Percentiles rank a stretch among this genome's conserved stretches.
Evolutionary conservation across 2,329 filamentous ascomycete species (phyloP).

Genomic region (Pseudocercospora macadamiae): DNA sequence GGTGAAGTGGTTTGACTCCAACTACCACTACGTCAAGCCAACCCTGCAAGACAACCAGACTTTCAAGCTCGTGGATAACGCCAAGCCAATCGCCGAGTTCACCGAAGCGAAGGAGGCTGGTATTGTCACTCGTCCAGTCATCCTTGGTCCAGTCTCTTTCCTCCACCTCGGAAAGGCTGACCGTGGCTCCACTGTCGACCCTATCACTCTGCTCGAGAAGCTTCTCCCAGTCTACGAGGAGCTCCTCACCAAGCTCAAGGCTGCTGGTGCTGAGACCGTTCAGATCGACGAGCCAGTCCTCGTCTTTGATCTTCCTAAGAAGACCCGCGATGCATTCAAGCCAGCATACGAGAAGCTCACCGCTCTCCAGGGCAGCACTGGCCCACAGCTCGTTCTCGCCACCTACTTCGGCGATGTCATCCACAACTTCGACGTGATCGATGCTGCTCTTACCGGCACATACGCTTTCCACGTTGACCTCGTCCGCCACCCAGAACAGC

Average conservation of each 20-base stretch:
- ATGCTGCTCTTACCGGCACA: conserved; percentile 68
- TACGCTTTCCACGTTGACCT: conserved; percentile 93
- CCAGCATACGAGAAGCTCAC: conserved; percentile 89
- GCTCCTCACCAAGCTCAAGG: conserved; percentile 90
- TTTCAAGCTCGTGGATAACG: conserved; percentile 83
- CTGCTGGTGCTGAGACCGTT: conserved; percentile 90
- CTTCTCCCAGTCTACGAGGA: conserved; percentile 93
- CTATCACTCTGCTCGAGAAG: conserved; percentile 91
- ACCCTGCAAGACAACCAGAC: conserved; percentile 95
- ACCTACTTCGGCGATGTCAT: conserved; percentile 99
- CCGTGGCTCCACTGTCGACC: conserved; percentile 88
- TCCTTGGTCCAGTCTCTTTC: conserved; percentile 96
- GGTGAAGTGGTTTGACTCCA: conserved; percentile 99
- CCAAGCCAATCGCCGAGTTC: conserved; percentile 95
- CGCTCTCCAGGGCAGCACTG: conserved; percentile 69
- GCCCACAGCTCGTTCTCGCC: conserved; percentile 85
- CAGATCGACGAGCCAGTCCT: conserved; percentile 98
- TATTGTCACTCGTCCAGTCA: conserved; percentile 87
- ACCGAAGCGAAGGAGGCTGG: conserved; percentile 97
- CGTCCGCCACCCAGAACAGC: conserved; percentile 97
- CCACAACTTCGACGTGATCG: conserved; percentile 92
- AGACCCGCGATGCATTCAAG: conserved; percentile 97
- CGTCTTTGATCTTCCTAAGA: conserved; percentile 87
- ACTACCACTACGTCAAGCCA: conserved; percentile 99
- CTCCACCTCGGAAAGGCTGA: conserved; percentile 97